These are phyloP conservation scores for Urochloa ruziziensis DNA, from an alignment of 176 grass and related monocot species.

Conservation along the genomic window DNA sequence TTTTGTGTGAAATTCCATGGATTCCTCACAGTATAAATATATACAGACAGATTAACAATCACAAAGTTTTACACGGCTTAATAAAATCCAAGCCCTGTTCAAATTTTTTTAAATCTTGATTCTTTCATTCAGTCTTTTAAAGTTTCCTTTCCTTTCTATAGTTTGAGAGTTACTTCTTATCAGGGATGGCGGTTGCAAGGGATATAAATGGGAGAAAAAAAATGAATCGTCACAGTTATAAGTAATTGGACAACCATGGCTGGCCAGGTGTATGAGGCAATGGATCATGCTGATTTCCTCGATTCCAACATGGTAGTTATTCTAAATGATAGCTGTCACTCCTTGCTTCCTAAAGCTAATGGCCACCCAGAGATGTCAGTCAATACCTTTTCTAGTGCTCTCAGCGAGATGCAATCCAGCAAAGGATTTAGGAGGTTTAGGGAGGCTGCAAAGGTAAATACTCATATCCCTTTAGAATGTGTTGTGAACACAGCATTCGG, in stretches of 20 bases:
- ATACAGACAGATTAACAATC: background rate
- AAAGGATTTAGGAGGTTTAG: conserved; percentile 73
- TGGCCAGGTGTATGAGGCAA: conserved; percentile 80
- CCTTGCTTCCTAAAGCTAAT: conserved; percentile 53
- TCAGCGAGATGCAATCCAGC: conserved; percentile 79
- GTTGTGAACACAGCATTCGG: background rate
- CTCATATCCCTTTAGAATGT: background rate
- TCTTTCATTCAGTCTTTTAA: conserved; percentile 17
- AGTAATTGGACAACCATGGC: conserved; percentile 85
- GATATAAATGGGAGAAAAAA: conserved; percentile 74
- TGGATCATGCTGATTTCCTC: conserved; percentile 72
- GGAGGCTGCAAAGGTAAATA: conserved; percentile 74
- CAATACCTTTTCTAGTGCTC: conserved; percentile 69
- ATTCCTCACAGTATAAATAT: background rate
- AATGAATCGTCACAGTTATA: conserved; percentile 65
- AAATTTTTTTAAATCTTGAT: background rate
- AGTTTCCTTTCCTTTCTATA: conserved; percentile 21
- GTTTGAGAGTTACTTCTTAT: conserved; percentile 26
- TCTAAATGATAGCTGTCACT: conserved; percentile 67
- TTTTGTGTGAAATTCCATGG: background rate
- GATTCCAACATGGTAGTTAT: conserved; percentile 87
- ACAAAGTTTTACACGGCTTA: conserved; percentile 17
- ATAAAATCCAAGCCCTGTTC: background rate
- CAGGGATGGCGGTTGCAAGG: conserved; percentile 79
- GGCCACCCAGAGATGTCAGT: conserved; percentile 48